Percentiles rank a stretch among this genome's conserved stretches.
phyloP scores from a whole-genome alignment of 2,329 filamentous ascomycete species.

The Meredithiella fracta region DNA sequence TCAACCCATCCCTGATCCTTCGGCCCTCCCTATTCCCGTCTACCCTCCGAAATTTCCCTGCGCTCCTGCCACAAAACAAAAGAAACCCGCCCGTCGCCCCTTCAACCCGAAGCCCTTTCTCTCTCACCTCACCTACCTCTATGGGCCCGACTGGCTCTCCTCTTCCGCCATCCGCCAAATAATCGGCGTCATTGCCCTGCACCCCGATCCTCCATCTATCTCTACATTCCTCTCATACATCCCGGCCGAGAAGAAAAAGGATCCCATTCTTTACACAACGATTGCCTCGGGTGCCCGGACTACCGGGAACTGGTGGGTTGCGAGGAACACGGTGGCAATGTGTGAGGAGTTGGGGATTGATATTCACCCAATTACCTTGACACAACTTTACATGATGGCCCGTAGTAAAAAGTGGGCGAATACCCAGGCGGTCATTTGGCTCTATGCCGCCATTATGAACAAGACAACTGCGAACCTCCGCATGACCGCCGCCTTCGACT shows the following conservation, averaged over 20 bases:
- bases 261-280: constrained; percentile 9
- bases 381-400: constrained; percentile 7
- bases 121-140: constrained; percentile 25
- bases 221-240: background rate
- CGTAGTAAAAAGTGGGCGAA: constrained; percentile 16
- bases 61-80: too few relatives aligned
- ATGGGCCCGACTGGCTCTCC: constrained; percentile 31
- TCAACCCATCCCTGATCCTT: too few relatives aligned
- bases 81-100: background rate
- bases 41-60: too few relatives aligned
- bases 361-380: constrained; percentile 6
- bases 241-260: background rate
- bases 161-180: constrained; percentile 23
- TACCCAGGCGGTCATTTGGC: constrained; percentile 21
- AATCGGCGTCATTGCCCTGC: constrained; percentile 27
- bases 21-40: too few relatives aligned
- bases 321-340: constrained; percentile 1
- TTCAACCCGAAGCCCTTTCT: constrained; percentile 30
- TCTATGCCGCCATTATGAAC: constrained; percentile 19
- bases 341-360: background rate
- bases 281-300: constrained; percentile 10
- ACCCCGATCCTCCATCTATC: constrained; percentile 19
- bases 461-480: constrained; percentile 20
- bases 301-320: background rate
- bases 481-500: constrained; percentile 14